Conservation (phyloP, 169 alveolate species). For the Cryptosporidium ubiquitum region DNA sequence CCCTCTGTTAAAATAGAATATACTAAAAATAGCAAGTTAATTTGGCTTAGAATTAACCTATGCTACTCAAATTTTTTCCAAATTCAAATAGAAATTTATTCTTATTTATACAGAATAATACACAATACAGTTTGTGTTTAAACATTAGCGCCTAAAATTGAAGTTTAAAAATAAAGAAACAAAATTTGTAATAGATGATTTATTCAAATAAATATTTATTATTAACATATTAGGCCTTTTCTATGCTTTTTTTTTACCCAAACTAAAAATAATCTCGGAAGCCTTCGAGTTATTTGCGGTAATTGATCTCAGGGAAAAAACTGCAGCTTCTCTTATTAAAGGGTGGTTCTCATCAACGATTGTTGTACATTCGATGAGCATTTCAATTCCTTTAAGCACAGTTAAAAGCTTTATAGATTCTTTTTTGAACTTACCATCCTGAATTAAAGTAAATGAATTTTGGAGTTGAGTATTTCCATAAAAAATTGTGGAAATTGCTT, state of each 20-base stretch:
- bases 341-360: constrained; percentile 67
- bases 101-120: background rate
- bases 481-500: constrained; percentile 35
- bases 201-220: background rate
- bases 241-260: background rate
- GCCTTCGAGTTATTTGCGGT: background rate
- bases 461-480: background rate
- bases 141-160: background rate
- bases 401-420: background rate
- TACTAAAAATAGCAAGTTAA: constrained; percentile 9
- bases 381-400: background rate
- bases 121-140: background rate
- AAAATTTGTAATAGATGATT: background rate
- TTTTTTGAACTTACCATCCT: background rate
- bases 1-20: background rate
- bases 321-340: constrained; percentile 40
- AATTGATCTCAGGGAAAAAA: background rate
- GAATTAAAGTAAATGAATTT: background rate
- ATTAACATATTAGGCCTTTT: background rate
- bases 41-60: background rate
- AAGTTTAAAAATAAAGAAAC: background rate
- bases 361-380: constrained; percentile 41
- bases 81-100: background rate
- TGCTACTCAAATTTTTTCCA: background rate
- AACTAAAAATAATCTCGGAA: background rate